Evolutionary conservation across 805 yeast genomes (phyloP).

Genomic region (Candida pseudoglaebosa): DNA sequence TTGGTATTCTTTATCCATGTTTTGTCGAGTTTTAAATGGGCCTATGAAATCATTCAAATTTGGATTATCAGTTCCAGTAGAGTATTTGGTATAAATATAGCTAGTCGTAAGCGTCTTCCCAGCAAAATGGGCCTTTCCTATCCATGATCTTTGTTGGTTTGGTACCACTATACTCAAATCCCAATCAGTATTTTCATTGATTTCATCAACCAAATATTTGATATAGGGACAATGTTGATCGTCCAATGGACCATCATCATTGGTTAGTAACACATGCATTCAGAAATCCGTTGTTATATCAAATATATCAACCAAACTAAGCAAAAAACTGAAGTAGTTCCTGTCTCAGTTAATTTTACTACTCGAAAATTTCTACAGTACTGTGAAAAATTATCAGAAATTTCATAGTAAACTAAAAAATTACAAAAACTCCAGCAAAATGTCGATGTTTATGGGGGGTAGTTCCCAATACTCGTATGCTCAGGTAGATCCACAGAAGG

Average conservation of each 20-base stretch:
- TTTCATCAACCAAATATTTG: slow-evolving; percentile 71
- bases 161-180: slow-evolving; percentile 81
- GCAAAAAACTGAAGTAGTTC: too few species aligned
- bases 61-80: slow-evolving; percentile 44
- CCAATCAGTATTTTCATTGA: slow-evolving; percentile 71
- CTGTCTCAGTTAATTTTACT: too few species aligned
- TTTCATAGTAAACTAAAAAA: slow-evolving; percentile 2
- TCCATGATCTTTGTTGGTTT: slow-evolving; percentile 87
- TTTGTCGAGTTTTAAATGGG: slow-evolving; percentile 56
- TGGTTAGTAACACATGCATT: slow-evolving; percentile 64
- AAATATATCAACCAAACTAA: neutral
- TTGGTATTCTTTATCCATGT: slow-evolving; percentile 40
- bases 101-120: slow-evolving; percentile 59
- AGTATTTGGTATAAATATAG: slow-evolving; percentile 53
- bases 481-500: slow-evolving; percentile 55
- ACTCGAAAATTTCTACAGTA: neutral
- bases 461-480: slow-evolving; percentile 39
- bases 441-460: slow-evolving; percentile 63
- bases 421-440: slow-evolving; percentile 15
- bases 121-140: slow-evolving; percentile 94
- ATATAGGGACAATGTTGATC: slow-evolving; percentile 79
- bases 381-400: neutral
- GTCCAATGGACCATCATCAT: slow-evolving; percentile 94
- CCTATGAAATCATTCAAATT: slow-evolving; percentile 53
- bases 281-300: neutral